These are phyloP conservation scores for Byssoonygena ceratinophila DNA, from an alignment of 2,329 filamentous ascomycete species.

Conservation along the genomic window DNA sequence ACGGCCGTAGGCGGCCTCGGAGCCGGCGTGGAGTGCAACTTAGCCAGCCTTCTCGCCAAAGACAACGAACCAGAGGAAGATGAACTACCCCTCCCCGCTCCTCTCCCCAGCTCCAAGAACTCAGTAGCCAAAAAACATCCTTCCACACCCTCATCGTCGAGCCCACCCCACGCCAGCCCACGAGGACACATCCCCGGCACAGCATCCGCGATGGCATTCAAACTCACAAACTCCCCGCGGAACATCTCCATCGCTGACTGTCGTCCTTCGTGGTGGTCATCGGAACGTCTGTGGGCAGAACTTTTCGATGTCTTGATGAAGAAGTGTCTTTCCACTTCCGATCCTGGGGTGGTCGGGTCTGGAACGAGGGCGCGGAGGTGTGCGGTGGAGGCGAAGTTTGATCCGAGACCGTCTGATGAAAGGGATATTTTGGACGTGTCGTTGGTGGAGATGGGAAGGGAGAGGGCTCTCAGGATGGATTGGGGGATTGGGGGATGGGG, in stretches of 20 bases:
- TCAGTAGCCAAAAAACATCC: constrained; percentile 6
- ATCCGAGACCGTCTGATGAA: constrained; percentile 31
- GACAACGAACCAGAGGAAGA: no score
- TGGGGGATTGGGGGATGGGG: constrained; percentile 20
- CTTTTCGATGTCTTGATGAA: constrained; percentile 29
- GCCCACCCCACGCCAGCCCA: constrained; percentile 58
- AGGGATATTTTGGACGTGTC: constrained; percentile 28
- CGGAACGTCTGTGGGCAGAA: no score
- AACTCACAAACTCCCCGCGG: constrained; percentile 66
- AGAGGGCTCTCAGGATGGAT: constrained; percentile 32
- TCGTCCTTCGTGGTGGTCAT: not conserved
- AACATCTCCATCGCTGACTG: constrained; percentile 26
- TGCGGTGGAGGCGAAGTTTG: constrained; percentile 38
- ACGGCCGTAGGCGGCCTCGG: constrained; percentile 34
- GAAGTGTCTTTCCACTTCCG: constrained; percentile 25
- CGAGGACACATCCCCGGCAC: constrained; percentile 67
- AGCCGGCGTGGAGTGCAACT: constrained; percentile 65
- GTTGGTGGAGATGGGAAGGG: constrained; percentile 20
- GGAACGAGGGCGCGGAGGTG: constrained; percentile 29
- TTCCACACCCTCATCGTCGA: constrained; percentile 28
- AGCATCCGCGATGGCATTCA: constrained; percentile 64
- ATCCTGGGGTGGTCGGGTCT: not conserved
- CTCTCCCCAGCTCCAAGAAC: constrained; percentile 39
- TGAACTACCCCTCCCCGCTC: constrained; percentile 37
- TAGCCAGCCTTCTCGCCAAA: constrained; percentile 66